Evolutionary conservation across 257 asterid genomes (phyloP).

Genomic region (Plantago ovata): DNA sequence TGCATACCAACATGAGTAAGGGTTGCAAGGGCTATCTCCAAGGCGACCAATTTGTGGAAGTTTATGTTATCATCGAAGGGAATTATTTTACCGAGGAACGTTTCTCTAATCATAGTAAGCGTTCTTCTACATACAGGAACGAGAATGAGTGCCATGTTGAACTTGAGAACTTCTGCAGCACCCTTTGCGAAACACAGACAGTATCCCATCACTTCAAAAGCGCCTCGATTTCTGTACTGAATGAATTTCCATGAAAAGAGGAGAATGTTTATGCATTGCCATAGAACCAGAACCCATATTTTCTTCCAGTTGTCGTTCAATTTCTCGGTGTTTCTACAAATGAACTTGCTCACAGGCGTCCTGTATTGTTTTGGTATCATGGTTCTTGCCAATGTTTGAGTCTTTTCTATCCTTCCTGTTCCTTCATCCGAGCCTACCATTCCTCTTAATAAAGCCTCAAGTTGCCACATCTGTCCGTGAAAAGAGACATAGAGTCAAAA

Average conservation of each 20-base stretch:
- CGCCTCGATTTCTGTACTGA: conserved; percentile 33
- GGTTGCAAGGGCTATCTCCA: conserved; percentile 40
- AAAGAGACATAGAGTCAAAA: too few species aligned
- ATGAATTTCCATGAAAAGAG: conserved; percentile 63
- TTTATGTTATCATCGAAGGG: conserved; percentile 92
- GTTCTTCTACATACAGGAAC: conserved; percentile 81
- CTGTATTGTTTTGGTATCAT: conserved; percentile 83
- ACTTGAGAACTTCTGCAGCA: conserved; percentile 71
- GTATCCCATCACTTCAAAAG: conserved; percentile 69
- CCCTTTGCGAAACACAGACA: conserved; percentile 78
- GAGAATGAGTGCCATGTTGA: conserved; percentile 87
- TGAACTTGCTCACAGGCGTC: conserved; percentile 60
- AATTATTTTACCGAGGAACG: conserved; percentile 51
- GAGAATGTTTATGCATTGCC: conserved; percentile 44
- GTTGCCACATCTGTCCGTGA: conserved; percentile 77
- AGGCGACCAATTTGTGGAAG: conserved; percentile 75
- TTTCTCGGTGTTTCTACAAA: conserved; percentile 38
- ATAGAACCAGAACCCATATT: conserved; percentile 47
- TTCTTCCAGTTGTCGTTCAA: conserved; percentile 63
- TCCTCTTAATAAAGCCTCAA: conserved; percentile 71
- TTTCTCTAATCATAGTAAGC: conserved; percentile 61
- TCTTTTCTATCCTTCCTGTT: conserved; percentile 18
- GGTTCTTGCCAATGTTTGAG: conserved; percentile 63
- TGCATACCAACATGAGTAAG: conserved; percentile 45
- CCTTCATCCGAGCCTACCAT: conserved; percentile 48